These are phyloP conservation scores for Quercus dentata DNA, from an alignment of 306 rosid species.

Conservation along the genomic window DNA sequence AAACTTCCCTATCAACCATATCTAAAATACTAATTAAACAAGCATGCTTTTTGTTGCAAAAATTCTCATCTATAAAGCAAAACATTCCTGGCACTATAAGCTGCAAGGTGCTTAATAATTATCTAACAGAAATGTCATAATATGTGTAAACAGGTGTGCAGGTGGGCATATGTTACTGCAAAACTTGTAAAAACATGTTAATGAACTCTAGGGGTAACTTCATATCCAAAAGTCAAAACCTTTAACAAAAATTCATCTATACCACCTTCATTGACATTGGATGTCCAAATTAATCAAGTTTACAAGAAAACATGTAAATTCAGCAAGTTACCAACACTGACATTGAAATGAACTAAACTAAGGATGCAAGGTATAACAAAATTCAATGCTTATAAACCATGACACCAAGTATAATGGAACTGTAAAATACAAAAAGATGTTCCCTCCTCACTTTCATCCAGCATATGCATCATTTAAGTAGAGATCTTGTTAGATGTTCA, in stretches of 20 bases:
- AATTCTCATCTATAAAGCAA: too few relatives aligned
- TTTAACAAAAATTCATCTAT: background rate
- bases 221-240: background rate
- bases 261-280: background rate
- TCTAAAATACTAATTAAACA: too few relatives aligned
- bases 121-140: background rate
- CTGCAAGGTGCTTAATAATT: too few relatives aligned
- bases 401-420: slow-evolving; percentile 1
- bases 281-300: background rate
- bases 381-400: slow-evolving; percentile 15
- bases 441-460: slow-evolving; percentile 21
- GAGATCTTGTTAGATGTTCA: slow-evolving; percentile 87
- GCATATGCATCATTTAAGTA: slow-evolving; percentile 60
- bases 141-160: background rate
- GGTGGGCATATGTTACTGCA: background rate
- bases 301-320: background rate
- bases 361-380: background rate
- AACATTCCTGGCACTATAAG: too few relatives aligned
- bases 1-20: too few relatives aligned
- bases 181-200: background rate
- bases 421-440: slow-evolving; percentile 9
- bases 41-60: too few relatives aligned
- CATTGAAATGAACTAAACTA: slow-evolving; percentile 15
- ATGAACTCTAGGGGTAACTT: background rate
- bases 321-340: background rate